phyloP scores from a whole-genome alignment of 2,329 filamentous ascomycete species.

The Aciculosporium take region DNA sequence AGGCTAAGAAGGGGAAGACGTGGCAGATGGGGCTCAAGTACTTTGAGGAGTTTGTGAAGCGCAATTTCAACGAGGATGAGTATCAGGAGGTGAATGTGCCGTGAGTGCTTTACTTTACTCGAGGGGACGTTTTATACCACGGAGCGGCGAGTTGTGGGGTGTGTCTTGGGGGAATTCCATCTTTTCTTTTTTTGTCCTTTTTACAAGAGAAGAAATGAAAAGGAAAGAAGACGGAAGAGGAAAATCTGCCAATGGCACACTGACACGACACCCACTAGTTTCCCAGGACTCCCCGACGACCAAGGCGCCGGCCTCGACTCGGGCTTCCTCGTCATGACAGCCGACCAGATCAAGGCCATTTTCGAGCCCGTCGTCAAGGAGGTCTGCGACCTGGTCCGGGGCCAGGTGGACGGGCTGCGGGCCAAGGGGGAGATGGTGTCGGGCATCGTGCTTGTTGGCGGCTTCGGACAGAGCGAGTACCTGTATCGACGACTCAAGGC shows the following conservation, averaged over 20 bases:
- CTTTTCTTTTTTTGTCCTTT: no score
- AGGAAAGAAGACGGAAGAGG: background rate
- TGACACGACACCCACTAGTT: conserved; percentile 24
- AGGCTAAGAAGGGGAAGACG: conserved; percentile 60
- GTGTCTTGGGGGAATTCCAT: background rate
- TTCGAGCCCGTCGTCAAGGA: conserved; percentile 63
- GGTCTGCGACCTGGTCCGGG: conserved; percentile 52
- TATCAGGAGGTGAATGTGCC: conserved; percentile 65
- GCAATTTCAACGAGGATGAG: conserved; percentile 69
- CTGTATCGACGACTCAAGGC: conserved; percentile 56
- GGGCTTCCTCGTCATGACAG: conserved; percentile 61
- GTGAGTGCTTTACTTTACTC: conserved; percentile 23
- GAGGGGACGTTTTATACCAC: background rate
- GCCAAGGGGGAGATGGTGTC: conserved; percentile 47
- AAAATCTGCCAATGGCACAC: no score
- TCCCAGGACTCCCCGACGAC: conserved; percentile 63
- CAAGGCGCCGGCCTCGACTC: conserved; percentile 61
- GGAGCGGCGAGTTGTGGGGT: no score
- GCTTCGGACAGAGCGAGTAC: conserved; percentile 69
- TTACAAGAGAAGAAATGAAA: background rate
- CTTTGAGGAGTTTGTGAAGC: conserved; percentile 75
- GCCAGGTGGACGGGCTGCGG: conserved; percentile 50
- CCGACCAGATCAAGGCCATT: conserved; percentile 55
- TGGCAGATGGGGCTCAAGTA: conserved; percentile 70
- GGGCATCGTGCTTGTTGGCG: conserved; percentile 69